phyloP scores from a whole-genome alignment of 495 filamentous ascomycete genomes.

The Chaetomidium leptoderma region DNA sequence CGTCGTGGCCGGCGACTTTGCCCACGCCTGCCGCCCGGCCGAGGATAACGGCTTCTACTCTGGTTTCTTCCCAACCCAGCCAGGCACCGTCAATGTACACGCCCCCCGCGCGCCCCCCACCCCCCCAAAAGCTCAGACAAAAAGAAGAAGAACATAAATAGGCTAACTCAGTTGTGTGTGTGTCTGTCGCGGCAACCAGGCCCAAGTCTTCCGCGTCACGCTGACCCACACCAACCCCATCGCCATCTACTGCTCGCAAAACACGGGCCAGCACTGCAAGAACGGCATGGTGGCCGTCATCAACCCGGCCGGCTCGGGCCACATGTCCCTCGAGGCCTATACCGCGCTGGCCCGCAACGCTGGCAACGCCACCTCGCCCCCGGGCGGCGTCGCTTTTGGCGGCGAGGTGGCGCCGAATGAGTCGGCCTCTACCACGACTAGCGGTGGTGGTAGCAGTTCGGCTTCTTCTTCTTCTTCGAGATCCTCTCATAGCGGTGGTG shows the following conservation, averaged over 20 bases:
- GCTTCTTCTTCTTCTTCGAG: no score
- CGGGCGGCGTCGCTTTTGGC: conserved; percentile 19
- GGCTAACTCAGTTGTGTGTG: no score
- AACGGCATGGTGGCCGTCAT: conserved; percentile 38
- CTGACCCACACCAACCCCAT: conserved; percentile 52
- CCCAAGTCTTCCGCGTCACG: conserved; percentile 44
- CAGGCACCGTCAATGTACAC: conserved; percentile 25
- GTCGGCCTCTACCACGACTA: not conserved
- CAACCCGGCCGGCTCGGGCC: conserved; percentile 23
- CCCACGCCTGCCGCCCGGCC: conserved; percentile 44
- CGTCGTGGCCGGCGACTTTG: conserved; percentile 46
- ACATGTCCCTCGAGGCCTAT: conserved; percentile 24
- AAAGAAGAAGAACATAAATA: not conserved
- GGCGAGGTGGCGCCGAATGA: conserved; percentile 15
- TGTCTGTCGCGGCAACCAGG: conserved; percentile 16
- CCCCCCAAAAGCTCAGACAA: not conserved
- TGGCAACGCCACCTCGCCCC: conserved; percentile 18
- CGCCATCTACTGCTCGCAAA: conserved; percentile 51
- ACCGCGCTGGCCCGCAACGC: conserved; percentile 14
- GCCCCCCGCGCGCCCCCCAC: no score
- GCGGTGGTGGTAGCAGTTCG: no score
- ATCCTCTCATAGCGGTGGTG: no score
- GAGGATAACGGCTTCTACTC: conserved; percentile 41
- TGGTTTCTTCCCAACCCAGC: conserved; percentile 39
- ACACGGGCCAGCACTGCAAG: conserved; percentile 32